Evolutionary conservation across 257 asterid genomes (phyloP), one percentile per base, ranked within the genome.

Genomic region (Craterostigma plantagineum): DNA sequence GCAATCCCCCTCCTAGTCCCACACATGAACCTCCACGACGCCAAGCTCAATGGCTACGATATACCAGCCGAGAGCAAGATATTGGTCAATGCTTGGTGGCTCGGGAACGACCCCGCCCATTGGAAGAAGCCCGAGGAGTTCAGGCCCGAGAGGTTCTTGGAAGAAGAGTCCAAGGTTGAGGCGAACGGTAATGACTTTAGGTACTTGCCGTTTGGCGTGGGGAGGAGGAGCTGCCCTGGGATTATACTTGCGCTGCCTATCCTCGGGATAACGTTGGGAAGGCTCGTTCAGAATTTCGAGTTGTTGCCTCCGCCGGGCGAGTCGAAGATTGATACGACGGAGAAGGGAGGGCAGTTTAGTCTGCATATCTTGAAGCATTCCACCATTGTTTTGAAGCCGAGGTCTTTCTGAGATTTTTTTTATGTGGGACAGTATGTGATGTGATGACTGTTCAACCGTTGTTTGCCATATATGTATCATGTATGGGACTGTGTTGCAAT

Each of bases 181-280:
- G 65, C 76, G 14, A 73, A 50, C 0, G 93, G 95, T 8, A 83
- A 83, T 5, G 81, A 83, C 55, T 46, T 83, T 15, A 60, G 69
- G 45, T 83, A 73, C 42, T 62, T 79, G 9, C 95, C 95, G 0
- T 83, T 83, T 7, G 95, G 95, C 0, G 81, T 73, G 0, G 95
- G 95, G 0, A 62, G 93, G 58, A 69, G 95, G 57, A 83, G 93
- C 61, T 83, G 93, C 69, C 95, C 93, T 0, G 92, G 95, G 12
- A 83, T 83, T 8, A 53, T 75, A 15, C 66, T 69, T 1, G 95
- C 95, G 0, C 13, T 83, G 75, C 91, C 92, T 0, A 57, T 79
- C 16, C 56, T 83, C 6, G 86, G 86, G 23, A 79, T 83, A 35
- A 74, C 91, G 3, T 16, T 83, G 62, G 95, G 93, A 4, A 65